Conservation (phyloP, 116 monocot genomes). For the Phalaenopsis hybrid region DNA sequence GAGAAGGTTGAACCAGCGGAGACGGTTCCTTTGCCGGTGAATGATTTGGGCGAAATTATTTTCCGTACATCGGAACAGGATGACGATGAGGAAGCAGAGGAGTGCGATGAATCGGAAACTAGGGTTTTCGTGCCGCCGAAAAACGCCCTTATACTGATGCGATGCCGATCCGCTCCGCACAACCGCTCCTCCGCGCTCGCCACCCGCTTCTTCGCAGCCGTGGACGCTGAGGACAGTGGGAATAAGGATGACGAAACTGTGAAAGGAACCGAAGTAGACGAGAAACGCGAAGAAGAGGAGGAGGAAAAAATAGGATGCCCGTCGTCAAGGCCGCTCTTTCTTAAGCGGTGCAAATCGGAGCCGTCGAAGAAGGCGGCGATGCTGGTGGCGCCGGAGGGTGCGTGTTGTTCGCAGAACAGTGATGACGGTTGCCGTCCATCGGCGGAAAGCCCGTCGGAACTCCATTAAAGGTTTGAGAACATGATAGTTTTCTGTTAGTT, state of each 20-base stretch:
- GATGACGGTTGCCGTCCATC: background rate
- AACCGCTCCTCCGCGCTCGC: constrained; percentile 32
- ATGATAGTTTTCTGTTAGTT: background rate
- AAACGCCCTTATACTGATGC: constrained; percentile 69
- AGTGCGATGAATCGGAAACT: constrained; percentile 26
- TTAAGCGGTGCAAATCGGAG: constrained; percentile 74
- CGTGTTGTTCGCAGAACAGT: background rate
- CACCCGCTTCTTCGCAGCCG: background rate
- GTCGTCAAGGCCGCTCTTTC: constrained; percentile 15
- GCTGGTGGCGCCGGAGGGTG: constrained; percentile 32
- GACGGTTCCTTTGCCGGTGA: background rate
- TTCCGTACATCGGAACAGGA: background rate
- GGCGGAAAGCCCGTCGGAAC: background rate
- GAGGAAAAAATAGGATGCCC: constrained; percentile 10
- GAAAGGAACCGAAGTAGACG: background rate
- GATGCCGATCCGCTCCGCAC: constrained; percentile 70
- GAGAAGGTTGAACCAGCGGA: background rate
- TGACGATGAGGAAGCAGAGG: constrained; percentile 1
- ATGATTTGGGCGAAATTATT: background rate
- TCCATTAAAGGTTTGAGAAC: background rate
- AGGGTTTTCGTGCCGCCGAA: constrained; percentile 49
- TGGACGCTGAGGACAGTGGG: background rate
- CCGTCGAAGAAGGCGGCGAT: constrained; percentile 46
- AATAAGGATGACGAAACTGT: background rate
- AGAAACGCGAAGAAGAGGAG: background rate